These are phyloP conservation scores for Psidium friedrichsthalianum DNA, from an alignment of 345 rosid species.

Conservation along the genomic window DNA sequence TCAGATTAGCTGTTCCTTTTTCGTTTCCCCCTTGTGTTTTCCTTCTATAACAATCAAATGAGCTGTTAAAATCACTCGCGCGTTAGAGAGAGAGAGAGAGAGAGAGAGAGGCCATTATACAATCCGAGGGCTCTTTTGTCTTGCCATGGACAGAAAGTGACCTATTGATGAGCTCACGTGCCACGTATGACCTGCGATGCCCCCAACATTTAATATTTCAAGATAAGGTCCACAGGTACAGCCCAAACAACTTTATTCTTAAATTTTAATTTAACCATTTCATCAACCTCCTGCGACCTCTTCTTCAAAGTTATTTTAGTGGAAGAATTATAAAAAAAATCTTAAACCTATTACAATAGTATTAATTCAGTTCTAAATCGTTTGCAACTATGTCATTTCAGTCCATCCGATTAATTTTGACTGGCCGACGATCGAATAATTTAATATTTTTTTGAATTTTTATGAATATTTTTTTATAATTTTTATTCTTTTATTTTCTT, in stretches of 20 bases:
- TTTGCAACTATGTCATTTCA: too few species aligned
- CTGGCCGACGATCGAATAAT: too few species aligned
- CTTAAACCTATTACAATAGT: too few species aligned
- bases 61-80: neutral
- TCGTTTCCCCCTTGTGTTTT: too few species aligned
- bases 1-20: too few species aligned
- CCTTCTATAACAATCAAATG: too few species aligned
- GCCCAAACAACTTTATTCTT: neutral
- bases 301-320: neutral
- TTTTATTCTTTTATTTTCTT: too few species aligned
- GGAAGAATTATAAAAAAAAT: too few species aligned
- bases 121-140: neutral
- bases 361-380: too few species aligned
- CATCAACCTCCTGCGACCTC: neutral
- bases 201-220: neutral
- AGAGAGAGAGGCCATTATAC: neutral
- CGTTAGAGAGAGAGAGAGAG: neutral
- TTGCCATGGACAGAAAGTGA: neutral
- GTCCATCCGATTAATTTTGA: too few species aligned
- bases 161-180: neutral
- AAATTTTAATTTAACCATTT: neutral
- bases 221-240: neutral
- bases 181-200: neutral
- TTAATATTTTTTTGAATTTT: too few species aligned
- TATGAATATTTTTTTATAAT: too few species aligned